Base-by-base conservation (phyloP, 805 yeast genomes). In the Ogataea methanolica region DNA sequence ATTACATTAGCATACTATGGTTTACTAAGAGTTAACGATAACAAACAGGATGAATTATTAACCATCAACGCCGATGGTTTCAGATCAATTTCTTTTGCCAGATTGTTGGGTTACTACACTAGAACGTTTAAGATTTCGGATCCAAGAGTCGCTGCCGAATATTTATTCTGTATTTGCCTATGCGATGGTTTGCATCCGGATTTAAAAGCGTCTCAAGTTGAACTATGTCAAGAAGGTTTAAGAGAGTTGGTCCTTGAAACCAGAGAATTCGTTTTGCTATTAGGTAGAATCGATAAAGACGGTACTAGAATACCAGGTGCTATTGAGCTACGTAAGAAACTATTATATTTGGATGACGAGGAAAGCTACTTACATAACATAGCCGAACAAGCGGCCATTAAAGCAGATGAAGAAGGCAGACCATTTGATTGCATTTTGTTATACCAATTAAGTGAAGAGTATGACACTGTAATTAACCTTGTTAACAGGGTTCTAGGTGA, bases 81-180 rank as follows among this genome's bases (percentile, higher is more conserved):
- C 42, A 57, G 46, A 21, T 52, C 57, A 11, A 57, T 67, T 56
- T 74, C 74, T 51, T 79, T 83, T 63, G 82, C 86, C 17, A 74
- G 87, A 48, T 64, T 89, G 44, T 57, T 94, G 42, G 96, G 95
- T 1, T 79, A 83, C 19, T 92, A 88, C 66, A 86, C 94, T 11
- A 77, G 90, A 52, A 79, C 83, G 16, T 92, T 94, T 73, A 83
- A 90, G 58, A 79, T 80, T 49, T 79, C 92, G 36, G 96, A 90
- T 67, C 96, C 98, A 22, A 79, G 83, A 58, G 88, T 85, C 47
- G 97, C 97, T 0, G 86, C 88, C n/a, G 96, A 92, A 63, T 94
- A 94, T 61, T 68, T 92, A 44, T 74, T 86, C 23, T 70, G 87
- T 55, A 82, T 90, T 26, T 83, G 88, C 42, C 58, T 89, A 56